Base-by-base conservation (phyloP, 2,329 filamentous ascomycete species). In the Dactylellina drechsleri region DNA sequence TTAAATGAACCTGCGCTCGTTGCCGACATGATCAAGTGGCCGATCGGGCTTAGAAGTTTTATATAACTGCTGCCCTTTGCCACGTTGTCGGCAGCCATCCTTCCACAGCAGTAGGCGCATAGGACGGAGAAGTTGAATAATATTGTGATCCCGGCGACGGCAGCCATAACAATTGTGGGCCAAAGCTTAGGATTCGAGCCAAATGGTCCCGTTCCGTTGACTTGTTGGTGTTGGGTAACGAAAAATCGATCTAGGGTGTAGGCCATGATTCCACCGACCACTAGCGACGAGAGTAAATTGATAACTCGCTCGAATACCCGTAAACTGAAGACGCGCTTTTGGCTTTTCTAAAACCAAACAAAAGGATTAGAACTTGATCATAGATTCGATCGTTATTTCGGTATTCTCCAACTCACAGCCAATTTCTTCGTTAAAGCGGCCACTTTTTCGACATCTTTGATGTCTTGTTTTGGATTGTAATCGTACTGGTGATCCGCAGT, bases 171-270 rank as follows among this genome's bases (percentile, higher is more conserved):
- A 20, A 68, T 68, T 1, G 71, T 75, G 7, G 71, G 71, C 71
- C 71, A 75, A 13, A 75, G 71, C 18, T 75, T 75, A 8, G 71
- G 71, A n/a, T 75, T 75, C 28, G 71, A 15, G 4, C 71, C 71
- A 31, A 75, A 75, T 13, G 71, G 71, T 7, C 71, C 71, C 0
- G 59, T 56, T 26, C 71, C 71, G 58, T 75, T 75, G 40, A 75
- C 41, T 23, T 56, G 47, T 56, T 75, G 28, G 45, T 75, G 52
- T 31, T 75, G 49, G 45, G 41, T 75, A 0, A 75, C 71, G 53
- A 75, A 18, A 23, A 54, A 67, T 40, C 28, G 36, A 8, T 75
- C 58, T 15, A 75, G 47, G 13, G 71, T 75, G 28, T 54, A 75
- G 28, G 57, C 71, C 71, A 75, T 75, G 18, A 75, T 75, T 4